Conservation (phyloP, 2,329 filamentous ascomycete species). For the Metarhizium humberi region DNA sequence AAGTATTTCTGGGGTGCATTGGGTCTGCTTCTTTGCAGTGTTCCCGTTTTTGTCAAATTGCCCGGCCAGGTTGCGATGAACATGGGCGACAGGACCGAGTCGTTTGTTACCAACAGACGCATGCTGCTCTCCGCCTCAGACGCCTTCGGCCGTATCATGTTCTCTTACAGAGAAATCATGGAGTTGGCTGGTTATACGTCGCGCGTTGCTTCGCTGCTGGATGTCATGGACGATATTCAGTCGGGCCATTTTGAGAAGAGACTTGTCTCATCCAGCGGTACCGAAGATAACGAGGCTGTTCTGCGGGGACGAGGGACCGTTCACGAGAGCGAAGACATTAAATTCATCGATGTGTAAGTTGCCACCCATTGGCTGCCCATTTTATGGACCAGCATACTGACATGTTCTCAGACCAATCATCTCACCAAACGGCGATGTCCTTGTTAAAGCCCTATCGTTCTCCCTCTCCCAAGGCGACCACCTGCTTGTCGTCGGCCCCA, state of each 20-base stretch:
- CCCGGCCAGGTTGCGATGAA: constrained; percentile 56
- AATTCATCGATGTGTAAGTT: constrained; percentile 69
- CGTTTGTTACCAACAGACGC: constrained; percentile 87
- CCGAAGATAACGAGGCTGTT: constrained; percentile 71
- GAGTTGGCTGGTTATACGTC: constrained; percentile 94
- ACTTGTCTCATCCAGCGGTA: constrained; percentile 80
- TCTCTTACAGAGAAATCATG: constrained; percentile 94
- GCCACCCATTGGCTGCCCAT: neutral
- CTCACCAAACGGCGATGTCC: constrained; percentile 89
- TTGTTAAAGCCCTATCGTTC: constrained; percentile 80
- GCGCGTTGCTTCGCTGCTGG: constrained; percentile 77
- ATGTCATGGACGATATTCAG: constrained; percentile 91
- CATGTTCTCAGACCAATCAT: constrained; percentile 61
- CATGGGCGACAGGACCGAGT: constrained; percentile 64
- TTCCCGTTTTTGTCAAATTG: constrained; percentile 92
- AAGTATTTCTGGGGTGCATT: constrained; percentile 99
- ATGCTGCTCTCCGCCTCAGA: constrained; percentile 91
- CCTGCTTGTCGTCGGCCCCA: constrained; percentile 88
- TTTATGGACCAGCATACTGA: neutral
- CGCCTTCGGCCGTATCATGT: constrained; percentile 93
- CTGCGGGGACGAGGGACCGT: constrained; percentile 74
- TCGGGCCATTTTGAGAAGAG: constrained; percentile 93
- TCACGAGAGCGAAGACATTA: constrained; percentile 72
- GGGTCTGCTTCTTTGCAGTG: constrained; percentile 82
- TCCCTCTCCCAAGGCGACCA: constrained; percentile 80